Evolutionary conservation across 352 stramenopile genomes (phyloP).

Genomic region (Phytophthora tentaculata): DNA sequence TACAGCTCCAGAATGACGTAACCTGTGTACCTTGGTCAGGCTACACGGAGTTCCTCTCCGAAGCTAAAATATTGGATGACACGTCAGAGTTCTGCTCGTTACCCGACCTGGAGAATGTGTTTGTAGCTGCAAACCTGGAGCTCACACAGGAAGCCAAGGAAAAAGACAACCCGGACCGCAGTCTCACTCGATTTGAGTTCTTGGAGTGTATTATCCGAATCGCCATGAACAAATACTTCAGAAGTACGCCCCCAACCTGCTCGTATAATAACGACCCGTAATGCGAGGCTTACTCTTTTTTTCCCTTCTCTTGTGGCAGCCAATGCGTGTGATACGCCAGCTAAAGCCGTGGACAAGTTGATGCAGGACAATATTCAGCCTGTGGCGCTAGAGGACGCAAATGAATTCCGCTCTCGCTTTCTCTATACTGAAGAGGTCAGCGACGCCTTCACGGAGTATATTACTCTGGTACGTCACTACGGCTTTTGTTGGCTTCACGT

Average conservation of each 20-base stretch:
- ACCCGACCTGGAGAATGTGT: slow-evolving; percentile 82
- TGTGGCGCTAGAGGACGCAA: slow-evolving; percentile 59
- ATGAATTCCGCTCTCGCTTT: slow-evolving; percentile 74
- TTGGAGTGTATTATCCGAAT: slow-evolving; percentile 79
- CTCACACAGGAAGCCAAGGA: slow-evolving; percentile 80
- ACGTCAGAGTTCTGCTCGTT: slow-evolving; percentile 67
- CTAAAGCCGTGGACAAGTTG: slow-evolving; percentile 76
- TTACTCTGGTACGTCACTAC: slow-evolving; percentile 57
- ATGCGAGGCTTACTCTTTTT: slow-evolving; percentile 1
- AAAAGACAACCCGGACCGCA: slow-evolving; percentile 81
- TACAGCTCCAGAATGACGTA: slow-evolving; percentile 73
- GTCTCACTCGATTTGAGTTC: slow-evolving; percentile 82
- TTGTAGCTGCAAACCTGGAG: slow-evolving; percentile 80
- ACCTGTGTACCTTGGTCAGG: slow-evolving; percentile 74
- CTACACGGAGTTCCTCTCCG: slow-evolving; percentile 73
- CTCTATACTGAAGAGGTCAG: slow-evolving; percentile 76
- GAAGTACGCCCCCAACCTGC: slow-evolving; percentile 37
- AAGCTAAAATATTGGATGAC: slow-evolving; percentile 72
- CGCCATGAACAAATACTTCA: slow-evolving; percentile 80
- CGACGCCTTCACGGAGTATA: slow-evolving; percentile 74
- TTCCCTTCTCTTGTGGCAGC: slow-evolving; percentile 32
- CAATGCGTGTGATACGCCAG: slow-evolving; percentile 67
- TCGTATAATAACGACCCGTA: not conserved
- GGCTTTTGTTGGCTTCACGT: not conserved
- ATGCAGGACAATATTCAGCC: slow-evolving; percentile 62